Base-by-base conservation (phyloP, 495 filamentous ascomycete species). In the Hamigera avellanea region DNA sequence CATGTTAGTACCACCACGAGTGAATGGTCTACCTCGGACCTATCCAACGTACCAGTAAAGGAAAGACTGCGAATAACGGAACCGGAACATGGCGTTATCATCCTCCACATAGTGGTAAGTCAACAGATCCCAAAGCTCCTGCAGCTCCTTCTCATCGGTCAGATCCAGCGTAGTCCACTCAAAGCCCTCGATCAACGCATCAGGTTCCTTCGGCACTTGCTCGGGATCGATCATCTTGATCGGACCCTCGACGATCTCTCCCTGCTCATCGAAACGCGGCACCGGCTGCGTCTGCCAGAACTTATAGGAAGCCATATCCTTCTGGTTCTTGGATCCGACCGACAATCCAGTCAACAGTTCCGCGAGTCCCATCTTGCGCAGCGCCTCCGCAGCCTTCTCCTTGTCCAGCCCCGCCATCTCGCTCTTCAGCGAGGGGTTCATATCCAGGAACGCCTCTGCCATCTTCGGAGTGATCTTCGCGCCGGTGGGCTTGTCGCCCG, bases 201-300 rank as follows among this genome's bases (percentile, higher is more conserved):
- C 74, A 23, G 59, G 86, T 31, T 83, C 76, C 42, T 79, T 82
- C 6, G 78, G 64, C 12, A 93, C 80, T 40, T 78, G 72, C 37
- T 82, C 80, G 2, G 82, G 73, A 42, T 85, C 77, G 47, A 88
- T 83, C 8, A 63, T 63, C 58, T 78, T 75, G 50, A 82, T 82
- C 1, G 74, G 70, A 0, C 78, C 78, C 33, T 81, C 76, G 15
- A 57, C 45, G 30, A 61, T 45, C 36, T 50, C 52, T 31, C 48
- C 35, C 33, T 59, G 44, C 9, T 76, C 65, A 51, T 75, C 79
- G 45, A 95, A 95, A 38, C 78, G 76, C 8, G 85, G 83, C 19
- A 98, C 91, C 0, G 91, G 91, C 55, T 98, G 91, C 23, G 91
- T 96, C 53, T 83, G 77, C 91, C 91, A 98, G 60, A 98, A 98